These are phyloP conservation scores for Mortierella sp. DNA, from an alignment of 371 early-diverging fungal genomes.

Conservation along the genomic window DNA sequence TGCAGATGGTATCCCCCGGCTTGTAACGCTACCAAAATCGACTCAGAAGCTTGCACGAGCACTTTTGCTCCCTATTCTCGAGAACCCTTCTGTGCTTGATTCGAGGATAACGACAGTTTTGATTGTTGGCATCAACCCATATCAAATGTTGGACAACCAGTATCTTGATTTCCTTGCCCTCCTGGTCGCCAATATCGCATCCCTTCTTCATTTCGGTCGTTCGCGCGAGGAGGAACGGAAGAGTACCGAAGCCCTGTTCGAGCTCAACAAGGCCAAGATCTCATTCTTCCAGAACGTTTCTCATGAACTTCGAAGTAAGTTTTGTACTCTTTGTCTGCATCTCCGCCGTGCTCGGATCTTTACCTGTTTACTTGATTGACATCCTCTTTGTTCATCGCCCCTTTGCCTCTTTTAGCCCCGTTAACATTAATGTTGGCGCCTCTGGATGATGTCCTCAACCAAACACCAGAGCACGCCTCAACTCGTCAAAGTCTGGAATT, in stretches of 20 bases:
- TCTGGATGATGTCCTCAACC: constrained; percentile 55
- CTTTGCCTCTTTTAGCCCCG: too few species aligned
- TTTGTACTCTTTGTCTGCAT: background rate
- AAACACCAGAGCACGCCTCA: constrained; percentile 33
- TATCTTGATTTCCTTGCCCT: constrained; percentile 55
- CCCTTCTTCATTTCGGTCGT: constrained; percentile 39
- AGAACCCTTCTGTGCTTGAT: constrained; percentile 35
- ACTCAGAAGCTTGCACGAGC: constrained; percentile 47
- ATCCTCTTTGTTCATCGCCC: too few species aligned
- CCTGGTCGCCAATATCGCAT: constrained; percentile 43
- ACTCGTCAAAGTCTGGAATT: constrained; percentile 35
- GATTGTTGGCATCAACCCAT: constrained; percentile 53
- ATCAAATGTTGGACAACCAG: constrained; percentile 40
- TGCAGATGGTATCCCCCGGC: constrained; percentile 30
- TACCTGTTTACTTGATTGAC: too few species aligned
- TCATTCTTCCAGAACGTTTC: constrained; percentile 56
- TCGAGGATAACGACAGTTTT: constrained; percentile 40
- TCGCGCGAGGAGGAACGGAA: constrained; percentile 55
- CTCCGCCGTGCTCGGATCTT: too few species aligned
- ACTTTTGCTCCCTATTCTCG: constrained; percentile 43
- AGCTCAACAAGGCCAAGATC: constrained; percentile 56
- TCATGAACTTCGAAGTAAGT: constrained; percentile 52
- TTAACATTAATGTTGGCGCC: constrained; percentile 62
- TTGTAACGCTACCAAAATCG: constrained; percentile 45
- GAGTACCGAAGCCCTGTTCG: constrained; percentile 48